Conservation (phyloP, 495 filamentous ascomycete genomes). For the Xylaria longipes region DNA sequence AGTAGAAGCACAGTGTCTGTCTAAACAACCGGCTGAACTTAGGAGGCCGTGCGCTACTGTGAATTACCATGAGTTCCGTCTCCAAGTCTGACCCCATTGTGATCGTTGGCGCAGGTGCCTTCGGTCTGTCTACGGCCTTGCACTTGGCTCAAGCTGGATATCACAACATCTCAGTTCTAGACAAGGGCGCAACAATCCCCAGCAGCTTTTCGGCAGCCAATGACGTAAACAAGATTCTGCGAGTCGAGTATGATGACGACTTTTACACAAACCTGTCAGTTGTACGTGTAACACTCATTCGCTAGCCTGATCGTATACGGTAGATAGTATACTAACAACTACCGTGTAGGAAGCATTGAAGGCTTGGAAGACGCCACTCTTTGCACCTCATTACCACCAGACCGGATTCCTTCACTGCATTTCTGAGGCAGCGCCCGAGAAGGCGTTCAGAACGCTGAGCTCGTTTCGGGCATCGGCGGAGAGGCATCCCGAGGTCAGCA, state of each 20-base stretch:
- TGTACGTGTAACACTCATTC: not conserved
- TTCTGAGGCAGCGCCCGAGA: constrained; percentile 53
- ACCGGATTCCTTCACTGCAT: constrained; percentile 61
- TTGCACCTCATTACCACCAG: constrained; percentile 60
- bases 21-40: not conserved
- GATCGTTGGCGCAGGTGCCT: constrained; percentile 56
- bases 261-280: constrained; percentile 58
- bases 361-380: constrained; percentile 46
- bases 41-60: not conserved
- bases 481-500: constrained; percentile 42
- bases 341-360: constrained; percentile 40
- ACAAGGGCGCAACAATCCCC: constrained; percentile 50
- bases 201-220: constrained; percentile 53
- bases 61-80: not conserved
- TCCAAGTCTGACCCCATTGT: constrained; percentile 36
- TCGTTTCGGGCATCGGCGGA: constrained; percentile 37
- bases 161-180: constrained; percentile 52
- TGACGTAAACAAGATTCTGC: constrained; percentile 63
- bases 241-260: constrained; percentile 61
- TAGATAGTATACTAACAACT: not conserved
- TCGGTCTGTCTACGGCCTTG: constrained; percentile 58
- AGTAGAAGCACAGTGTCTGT: not conserved
- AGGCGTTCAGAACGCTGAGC: constrained; percentile 46
- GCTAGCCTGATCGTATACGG: not conserved
- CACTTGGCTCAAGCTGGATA: constrained; percentile 54